phyloP scores from a whole-genome alignment of 495 filamentous ascomycete species.

The Aspergillus baeticus region DNA sequence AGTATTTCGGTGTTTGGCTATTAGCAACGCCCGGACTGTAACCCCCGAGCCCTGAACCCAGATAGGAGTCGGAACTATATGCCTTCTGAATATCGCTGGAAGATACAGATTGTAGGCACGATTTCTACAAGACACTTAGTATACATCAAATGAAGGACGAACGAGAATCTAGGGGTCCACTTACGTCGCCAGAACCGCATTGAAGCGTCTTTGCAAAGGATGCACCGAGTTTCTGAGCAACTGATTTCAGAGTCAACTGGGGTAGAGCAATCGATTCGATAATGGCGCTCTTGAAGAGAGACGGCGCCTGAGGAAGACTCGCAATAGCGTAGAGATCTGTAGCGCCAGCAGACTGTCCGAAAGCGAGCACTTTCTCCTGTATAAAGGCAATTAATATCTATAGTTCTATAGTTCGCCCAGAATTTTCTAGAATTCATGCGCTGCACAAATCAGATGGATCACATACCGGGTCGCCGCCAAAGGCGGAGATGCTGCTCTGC shows the following conservation, averaged over 20 bases:
- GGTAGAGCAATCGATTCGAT: constrained; percentile 34
- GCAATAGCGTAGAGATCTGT: constrained; percentile 28
- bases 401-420: too few relatives aligned
- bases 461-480: constrained; percentile 31
- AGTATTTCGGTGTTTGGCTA: constrained; percentile 21
- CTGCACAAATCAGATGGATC: too few relatives aligned
- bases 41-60: constrained; percentile 10
- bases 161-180: constrained; percentile 2
- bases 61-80: constrained; percentile 10
- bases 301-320: constrained; percentile 33
- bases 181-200: constrained; percentile 26
- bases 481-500: constrained; percentile 28
- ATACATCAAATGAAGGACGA: background rate
- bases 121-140: constrained; percentile 20
- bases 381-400: too few relatives aligned
- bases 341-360: constrained; percentile 43
- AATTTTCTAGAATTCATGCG: too few relatives aligned
- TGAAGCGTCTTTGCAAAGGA: constrained; percentile 27
- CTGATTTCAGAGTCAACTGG: constrained; percentile 16
- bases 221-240: constrained; percentile 13
- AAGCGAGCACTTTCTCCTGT: constrained; percentile 34
- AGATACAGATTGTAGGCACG: constrained; percentile 18
- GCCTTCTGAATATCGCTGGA: constrained; percentile 16
- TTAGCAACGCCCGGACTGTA: constrained; percentile 5
- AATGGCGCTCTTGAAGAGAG: constrained; percentile 31